Evolutionary conservation across 129 eudicot species (phyloP), one percentile per base, ranked within the genome.

Genomic region (Artemisia tridentata): DNA sequence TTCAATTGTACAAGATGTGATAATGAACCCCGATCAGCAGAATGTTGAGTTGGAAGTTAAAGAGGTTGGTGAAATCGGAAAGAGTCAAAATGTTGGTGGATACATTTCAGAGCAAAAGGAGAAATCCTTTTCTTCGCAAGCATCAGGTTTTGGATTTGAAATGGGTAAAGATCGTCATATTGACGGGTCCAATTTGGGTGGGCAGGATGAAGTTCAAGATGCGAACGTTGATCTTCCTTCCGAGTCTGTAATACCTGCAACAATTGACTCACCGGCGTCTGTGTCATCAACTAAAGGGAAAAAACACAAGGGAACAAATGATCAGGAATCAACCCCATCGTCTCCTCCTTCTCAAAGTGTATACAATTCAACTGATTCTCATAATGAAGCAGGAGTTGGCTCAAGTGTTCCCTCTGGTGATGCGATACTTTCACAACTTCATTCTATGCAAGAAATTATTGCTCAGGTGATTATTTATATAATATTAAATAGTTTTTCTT

Each of bases 41-140:
- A 93, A 77, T 71, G 85, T 56, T 45, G 99, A 90, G 78, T 80
- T 84, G 63, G 99, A 88, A 75, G 91, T 88, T 11, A 90, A 90
- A 61, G 96, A 79, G 67, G 96, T 82, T 38, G 97, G 88, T 75
- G 99, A 90, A 73, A 76, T 86, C 0, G 86, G 82, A 73, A 69
- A 71, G 7, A 50, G 67, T 69, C 86, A 86, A 50, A 80, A 73
- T 48, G 74, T 61, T 64, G 45, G 45, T 38, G 45, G 45, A 38
- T 38, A 38, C 9, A 38, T 38, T 38, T 38, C 45, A 38, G 45
- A 38, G 45, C 43, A 34, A 34, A 34, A 34, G 43, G 43, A 34
- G 43, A 34, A 34, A 34, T 34, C 43, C 43, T 77, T 80, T 69
- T 73, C 64, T 65, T 64, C 97, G 59, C 99, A 90, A 85, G 93